A percentile compares a stretch with the other conserved stretches of the same genome.
These are phyloP conservation scores for Podaxis sp. DNA, from an alignment of 768 basidiomycete genomes.

Conservation along the genomic window DNA sequence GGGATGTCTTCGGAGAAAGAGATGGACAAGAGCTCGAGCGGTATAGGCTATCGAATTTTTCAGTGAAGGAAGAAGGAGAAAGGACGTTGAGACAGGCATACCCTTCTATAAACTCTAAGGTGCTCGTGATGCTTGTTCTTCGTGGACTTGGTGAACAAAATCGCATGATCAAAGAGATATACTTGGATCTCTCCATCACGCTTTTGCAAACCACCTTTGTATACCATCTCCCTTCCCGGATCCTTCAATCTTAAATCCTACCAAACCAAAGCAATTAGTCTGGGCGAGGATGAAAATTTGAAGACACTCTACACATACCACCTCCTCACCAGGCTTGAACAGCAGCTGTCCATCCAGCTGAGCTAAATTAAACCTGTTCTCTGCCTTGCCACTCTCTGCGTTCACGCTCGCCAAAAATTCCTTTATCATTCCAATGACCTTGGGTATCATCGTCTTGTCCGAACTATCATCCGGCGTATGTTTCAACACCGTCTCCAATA, in stretches of 20 bases:
- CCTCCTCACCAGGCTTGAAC: conserved; percentile 86
- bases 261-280: conserved; percentile 1
- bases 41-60: conserved; percentile 69
- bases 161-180: conserved; percentile 94
- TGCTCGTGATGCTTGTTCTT: conserved; percentile 92
- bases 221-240: conserved; percentile 85
- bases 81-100: conserved; percentile 33
- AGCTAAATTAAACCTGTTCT: conserved; percentile 92
- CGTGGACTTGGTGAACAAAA: conserved; percentile 81
- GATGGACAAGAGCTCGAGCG: conserved; percentile 86
- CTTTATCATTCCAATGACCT: conserved; percentile 72
- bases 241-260: conserved; percentile 86
- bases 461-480: conserved; percentile 87
- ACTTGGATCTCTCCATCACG: conserved; percentile 89
- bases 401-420: conserved; percentile 89
- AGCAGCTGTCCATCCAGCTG: conserved; percentile 91
- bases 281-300: background rate
- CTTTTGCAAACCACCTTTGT: conserved; percentile 87
- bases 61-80: background rate
- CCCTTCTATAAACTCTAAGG: conserved; percentile 88
- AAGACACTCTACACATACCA: conserved; percentile 47
- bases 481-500: conserved; percentile 89
- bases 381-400: conserved; percentile 88
- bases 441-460: conserved; percentile 73
- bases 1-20: conserved; percentile 65